These are phyloP conservation scores for Leptographium flavum DNA, from an alignment of 2,329 filamentous ascomycete species.

Conservation along the genomic window DNA sequence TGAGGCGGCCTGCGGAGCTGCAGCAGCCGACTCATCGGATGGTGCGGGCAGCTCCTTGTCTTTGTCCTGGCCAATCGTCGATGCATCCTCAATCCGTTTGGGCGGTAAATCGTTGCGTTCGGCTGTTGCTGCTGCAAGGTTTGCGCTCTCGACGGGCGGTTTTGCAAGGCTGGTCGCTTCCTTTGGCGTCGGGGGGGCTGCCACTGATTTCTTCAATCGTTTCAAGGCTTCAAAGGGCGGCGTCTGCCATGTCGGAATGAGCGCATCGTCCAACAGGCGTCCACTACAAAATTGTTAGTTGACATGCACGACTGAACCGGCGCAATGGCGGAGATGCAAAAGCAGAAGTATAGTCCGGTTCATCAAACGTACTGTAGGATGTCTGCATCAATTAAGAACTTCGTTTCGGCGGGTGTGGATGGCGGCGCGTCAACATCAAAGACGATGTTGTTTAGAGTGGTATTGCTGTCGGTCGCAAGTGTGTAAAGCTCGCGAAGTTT, in stretches of 20 bases:
- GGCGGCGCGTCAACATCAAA: constrained; percentile 41
- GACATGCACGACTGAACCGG: not conserved
- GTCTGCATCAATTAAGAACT: constrained; percentile 42
- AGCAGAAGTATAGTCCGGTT: constrained; percentile 8
- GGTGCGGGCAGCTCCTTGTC: not conserved
- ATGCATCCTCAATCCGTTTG: not conserved
- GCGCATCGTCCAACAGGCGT: constrained; percentile 34
- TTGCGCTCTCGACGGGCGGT: constrained; percentile 1
- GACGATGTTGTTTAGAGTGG: constrained; percentile 44
- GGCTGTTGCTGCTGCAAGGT: not conserved
- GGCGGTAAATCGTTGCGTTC: not conserved
- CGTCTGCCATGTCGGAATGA: constrained; percentile 34
- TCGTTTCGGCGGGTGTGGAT: constrained; percentile 34
- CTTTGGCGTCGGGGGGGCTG: constrained; percentile 12
- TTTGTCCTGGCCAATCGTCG: not conserved
- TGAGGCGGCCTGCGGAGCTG: too few relatives aligned
- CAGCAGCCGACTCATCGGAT: not conserved
- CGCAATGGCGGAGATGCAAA: not conserved
- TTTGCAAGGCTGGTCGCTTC: constrained; percentile 2
- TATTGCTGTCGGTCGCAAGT: constrained; percentile 56
- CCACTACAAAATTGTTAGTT: constrained; percentile 22
- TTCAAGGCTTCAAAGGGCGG: constrained; percentile 29
- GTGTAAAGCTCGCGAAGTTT: constrained; percentile 80
- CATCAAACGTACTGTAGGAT: constrained; percentile 40
- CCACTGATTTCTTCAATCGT: constrained; percentile 18